A percentile compares a stretch with the other conserved stretches of the same genome.
These are phyloP conservation scores for Amanita thiersii DNA, from an alignment of 768 basidiomycete genomes.

Conservation along the genomic window DNA sequence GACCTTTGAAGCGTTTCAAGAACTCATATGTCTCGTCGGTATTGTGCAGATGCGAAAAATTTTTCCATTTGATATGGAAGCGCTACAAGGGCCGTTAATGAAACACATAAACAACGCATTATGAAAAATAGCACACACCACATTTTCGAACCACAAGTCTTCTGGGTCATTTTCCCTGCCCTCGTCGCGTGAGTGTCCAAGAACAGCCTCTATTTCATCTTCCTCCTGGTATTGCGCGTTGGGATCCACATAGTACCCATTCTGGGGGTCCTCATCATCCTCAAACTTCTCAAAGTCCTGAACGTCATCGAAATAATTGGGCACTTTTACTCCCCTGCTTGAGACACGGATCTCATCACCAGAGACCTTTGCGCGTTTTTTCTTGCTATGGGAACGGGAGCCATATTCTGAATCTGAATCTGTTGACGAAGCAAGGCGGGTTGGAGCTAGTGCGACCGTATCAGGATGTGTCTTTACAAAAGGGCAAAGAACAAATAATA, in stretches of 20 bases:
- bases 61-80: slow-evolving; percentile 99
- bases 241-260: slow-evolving; percentile 49
- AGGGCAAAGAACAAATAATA: slow-evolving; percentile 19
- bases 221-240: slow-evolving; percentile 51
- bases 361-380: slow-evolving; percentile 54
- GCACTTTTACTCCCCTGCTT: slow-evolving; percentile 67
- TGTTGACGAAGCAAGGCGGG: slow-evolving; percentile 51
- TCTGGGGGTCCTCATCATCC: slow-evolving; percentile 53
- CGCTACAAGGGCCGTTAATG: slow-evolving; percentile 44
- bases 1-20: slow-evolving; percentile 88
- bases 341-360: slow-evolving; percentile 74
- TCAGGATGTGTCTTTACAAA: slow-evolving; percentile 9
- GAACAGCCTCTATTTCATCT: slow-evolving; percentile 89
- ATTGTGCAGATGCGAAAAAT: slow-evolving; percentile 95
- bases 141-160: slow-evolving; percentile 82
- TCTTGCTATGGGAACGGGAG: slow-evolving; percentile 73
- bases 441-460: slow-evolving; percentile 29
- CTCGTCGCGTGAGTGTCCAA: slow-evolving; percentile 82
- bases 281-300: slow-evolving; percentile 70
- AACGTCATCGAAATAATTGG: slow-evolving; percentile 79
- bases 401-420: slow-evolving; percentile 88
- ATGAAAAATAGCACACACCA: slow-evolving; percentile 42
- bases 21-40: slow-evolving; percentile 99
- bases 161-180: slow-evolving; percentile 66
- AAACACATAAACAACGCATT: slow-evolving; percentile 7